Base-by-base conservation (phyloP, 345 rosid genomes). In the Alliaria petiolata region DNA sequence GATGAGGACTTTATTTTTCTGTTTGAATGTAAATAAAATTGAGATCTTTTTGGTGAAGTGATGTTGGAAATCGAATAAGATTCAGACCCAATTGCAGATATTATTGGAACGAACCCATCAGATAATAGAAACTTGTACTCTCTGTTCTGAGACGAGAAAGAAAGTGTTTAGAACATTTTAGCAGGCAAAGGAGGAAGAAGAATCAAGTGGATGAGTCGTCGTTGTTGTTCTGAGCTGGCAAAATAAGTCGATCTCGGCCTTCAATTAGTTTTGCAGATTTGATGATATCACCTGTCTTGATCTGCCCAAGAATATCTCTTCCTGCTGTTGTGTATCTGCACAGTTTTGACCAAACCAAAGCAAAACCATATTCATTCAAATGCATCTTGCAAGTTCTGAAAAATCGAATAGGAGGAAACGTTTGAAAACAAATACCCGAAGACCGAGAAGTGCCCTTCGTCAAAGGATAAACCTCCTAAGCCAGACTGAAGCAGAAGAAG, bases 391-490 rank as follows among this genome's bases (percentile, higher is more conserved):
- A 28, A 38, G 62, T 56, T 66, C 28, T 4, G 40, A 36, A 19
- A 46, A n/a, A n/a, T n/a, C n/a, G 0, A 4, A 4, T 26, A 26
- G n/a, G 7, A 26, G n/a, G n/a, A 46, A 35, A 46, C 2, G 7
- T 38, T 45, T 44, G n/a, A 58, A 22, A 35, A 45, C 86, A n/a
- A n/a, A n/a, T n/a, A 89, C 98, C 97, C 95, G 4, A 89, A 89
- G 61, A 91, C 98, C 1, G 96, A 89, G 84, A 93, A 93, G 53
- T 93, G 91, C 13, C 96, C 96, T 85, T 93, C 98, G 4, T 91
- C 98, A 49, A 91, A 91, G 5, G 97, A 93, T 78, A 93, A 81
- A n/a, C 98, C 96, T 74, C 92, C 98, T 60, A 93, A 80, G 76
- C 97, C 95, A 44, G 98, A 77, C 96, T 87, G 73, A 51, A n/a